A percentile compares a stretch with the other conserved stretches of the same genome.
These are phyloP conservation scores for Leccinum obscurum DNA, from an alignment of 768 basidiomycete genomes.

Conservation along the genomic window DNA sequence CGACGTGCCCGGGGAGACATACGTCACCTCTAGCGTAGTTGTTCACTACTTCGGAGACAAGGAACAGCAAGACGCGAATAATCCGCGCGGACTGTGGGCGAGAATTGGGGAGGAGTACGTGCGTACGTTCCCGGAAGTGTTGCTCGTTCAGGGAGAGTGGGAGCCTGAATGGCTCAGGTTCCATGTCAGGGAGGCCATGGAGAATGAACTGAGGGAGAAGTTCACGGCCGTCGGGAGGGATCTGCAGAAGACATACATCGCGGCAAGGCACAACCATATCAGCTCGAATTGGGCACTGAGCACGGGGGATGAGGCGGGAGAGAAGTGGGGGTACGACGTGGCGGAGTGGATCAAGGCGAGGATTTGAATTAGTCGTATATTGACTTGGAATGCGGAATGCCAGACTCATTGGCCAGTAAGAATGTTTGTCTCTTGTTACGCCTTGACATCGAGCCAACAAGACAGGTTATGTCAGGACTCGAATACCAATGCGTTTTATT, in stretches of 20 bases:
- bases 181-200: conserved; percentile 39
- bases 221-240: conserved; percentile 26
- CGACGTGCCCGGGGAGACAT: conserved; percentile 25
- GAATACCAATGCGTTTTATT: background rate
- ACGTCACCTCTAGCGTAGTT: conserved; percentile 24
- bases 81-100: conserved; percentile 43
- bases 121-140: conserved; percentile 43
- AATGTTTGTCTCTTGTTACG: background rate
- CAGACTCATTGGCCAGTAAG: background rate
- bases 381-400: conserved; percentile 8
- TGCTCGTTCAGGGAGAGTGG: conserved; percentile 51
- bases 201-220: conserved; percentile 38
- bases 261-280: conserved; percentile 61
- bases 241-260: conserved; percentile 36
- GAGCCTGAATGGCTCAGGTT: conserved; percentile 50
- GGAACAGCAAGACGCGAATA: conserved; percentile 40
- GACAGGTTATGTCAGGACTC: too few relatives aligned
- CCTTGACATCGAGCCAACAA: background rate
- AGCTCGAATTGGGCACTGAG: conserved; percentile 51
- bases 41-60: conserved; percentile 39
- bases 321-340: conserved; percentile 59
- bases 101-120: conserved; percentile 37
- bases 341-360: conserved; percentile 34
- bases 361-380: background rate
- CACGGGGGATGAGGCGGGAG: conserved; percentile 57